phyloP scores from a whole-genome alignment of 2,329 filamentous ascomycete species.

The Dactylellina parvicollis region DNA sequence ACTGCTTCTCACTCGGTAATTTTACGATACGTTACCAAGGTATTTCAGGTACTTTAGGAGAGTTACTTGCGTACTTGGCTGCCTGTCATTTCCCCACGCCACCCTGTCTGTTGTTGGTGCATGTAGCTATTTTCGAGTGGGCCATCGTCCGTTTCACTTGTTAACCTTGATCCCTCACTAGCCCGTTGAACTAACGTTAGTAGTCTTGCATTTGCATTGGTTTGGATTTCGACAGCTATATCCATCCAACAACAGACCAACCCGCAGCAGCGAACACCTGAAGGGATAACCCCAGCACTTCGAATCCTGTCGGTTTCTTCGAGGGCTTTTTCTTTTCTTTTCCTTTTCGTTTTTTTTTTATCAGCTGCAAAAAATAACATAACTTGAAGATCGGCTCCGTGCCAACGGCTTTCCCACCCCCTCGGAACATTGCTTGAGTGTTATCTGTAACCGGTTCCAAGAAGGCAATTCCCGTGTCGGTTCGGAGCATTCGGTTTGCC shows the following conservation, averaged over 20 bases:
- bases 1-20: neutral
- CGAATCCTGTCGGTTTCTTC: conserved; percentile 3
- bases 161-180: conserved; percentile 51
- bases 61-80: conserved; percentile 38
- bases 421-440: too few relatives aligned
- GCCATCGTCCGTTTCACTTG: conserved; percentile 45
- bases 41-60: conserved; percentile 7
- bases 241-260: neutral
- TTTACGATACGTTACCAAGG: conserved; percentile 15
- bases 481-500: conserved; percentile 14
- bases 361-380: conserved; percentile 7
- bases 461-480: conserved; percentile 30
- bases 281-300: conserved; percentile 35
- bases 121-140: conserved; percentile 32
- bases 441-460: conserved; percentile 12
- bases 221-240: conserved; percentile 1
- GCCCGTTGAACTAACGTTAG: conserved; percentile 29
- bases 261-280: neutral
- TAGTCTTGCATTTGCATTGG: conserved; percentile 40
- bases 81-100: conserved; percentile 38
- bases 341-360: neutral
- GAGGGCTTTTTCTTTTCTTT: neutral
- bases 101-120: conserved; percentile 10
- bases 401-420: conserved; percentile 8
- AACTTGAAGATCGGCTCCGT: neutral